These are phyloP conservation scores for Torulaspora franciscae DNA, from an alignment of 805 yeast species.

Conservation along the genomic window DNA sequence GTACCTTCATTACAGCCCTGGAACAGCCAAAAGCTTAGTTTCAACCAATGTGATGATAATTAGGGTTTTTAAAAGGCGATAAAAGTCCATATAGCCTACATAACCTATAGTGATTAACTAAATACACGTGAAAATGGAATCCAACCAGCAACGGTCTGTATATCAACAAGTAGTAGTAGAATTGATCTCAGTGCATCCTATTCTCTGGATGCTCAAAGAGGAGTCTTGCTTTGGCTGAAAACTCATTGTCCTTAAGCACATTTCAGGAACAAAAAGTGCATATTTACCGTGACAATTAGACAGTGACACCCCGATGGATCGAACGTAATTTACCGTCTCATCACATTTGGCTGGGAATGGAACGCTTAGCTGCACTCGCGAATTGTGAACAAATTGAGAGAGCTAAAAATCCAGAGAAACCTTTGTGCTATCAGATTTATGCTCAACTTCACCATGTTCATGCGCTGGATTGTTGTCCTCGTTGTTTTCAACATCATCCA, in stretches of 20 bases:
- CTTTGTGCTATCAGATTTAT: conserved; percentile 5
- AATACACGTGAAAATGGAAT: not conserved
- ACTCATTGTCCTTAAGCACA: too few relatives aligned
- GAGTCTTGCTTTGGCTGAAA: too few relatives aligned
- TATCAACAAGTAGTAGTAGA: not conserved
- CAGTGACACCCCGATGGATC: too few relatives aligned
- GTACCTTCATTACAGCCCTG: conserved; percentile 36
- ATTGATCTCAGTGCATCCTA: not conserved
- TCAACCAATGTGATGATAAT: not conserved
- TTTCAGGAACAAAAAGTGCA: too few relatives aligned
- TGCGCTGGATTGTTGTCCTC: not conserved
- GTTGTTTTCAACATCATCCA: conserved; percentile 64
- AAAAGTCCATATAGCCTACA: not conserved
- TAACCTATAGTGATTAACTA: not conserved
- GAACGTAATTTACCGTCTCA: too few relatives aligned
- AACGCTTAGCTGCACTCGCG: too few relatives aligned
- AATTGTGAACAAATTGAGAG: too few relatives aligned
- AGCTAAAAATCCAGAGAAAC: conserved; percentile 11
- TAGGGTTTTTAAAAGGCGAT: not conserved
- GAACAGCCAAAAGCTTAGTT: not conserved
- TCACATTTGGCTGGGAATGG: too few relatives aligned
- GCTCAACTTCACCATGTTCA: not conserved
- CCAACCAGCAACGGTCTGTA: not conserved
- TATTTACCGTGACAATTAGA: too few relatives aligned
- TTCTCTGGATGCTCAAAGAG: too few relatives aligned